Percentiles rank a stretch among this genome's conserved stretches.
These are phyloP conservation scores for Aspergillus olivimuriae DNA, from an alignment of 495 filamentous ascomycete species.

Conservation along the genomic window DNA sequence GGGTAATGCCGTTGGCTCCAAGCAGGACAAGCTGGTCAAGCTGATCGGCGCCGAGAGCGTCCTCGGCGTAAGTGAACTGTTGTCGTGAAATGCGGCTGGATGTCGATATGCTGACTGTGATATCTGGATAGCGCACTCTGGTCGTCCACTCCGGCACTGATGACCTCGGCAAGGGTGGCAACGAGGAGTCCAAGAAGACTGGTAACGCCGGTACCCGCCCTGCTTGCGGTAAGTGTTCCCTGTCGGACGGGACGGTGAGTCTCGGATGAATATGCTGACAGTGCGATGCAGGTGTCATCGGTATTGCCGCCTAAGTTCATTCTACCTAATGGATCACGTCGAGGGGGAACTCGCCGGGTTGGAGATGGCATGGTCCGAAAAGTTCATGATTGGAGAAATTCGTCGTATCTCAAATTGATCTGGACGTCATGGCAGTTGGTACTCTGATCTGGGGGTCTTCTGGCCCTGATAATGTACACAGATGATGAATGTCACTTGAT, in stretches of 20 bases:
- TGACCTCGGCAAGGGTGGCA: constrained; percentile 83
- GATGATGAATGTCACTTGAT: constrained; percentile 7
- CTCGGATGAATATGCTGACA: no score
- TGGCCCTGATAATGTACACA: constrained; percentile 6
- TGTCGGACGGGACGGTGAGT: no score
- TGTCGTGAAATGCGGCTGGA: no score
- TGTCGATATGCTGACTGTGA: constrained; percentile 3
- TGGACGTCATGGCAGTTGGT: background rate
- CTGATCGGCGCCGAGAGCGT: constrained; percentile 93
- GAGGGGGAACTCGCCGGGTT: constrained; percentile 7
- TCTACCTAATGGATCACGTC: constrained; percentile 11
- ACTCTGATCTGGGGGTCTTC: background rate
- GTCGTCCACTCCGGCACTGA: constrained; percentile 93
- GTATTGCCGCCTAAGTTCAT: constrained; percentile 58
- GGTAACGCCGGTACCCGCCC: constrained; percentile 90
- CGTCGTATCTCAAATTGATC: background rate
- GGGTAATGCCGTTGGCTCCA: constrained; percentile 74
- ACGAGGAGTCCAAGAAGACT: constrained; percentile 94
- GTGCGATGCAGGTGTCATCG: constrained; percentile 83
- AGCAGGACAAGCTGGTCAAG: constrained; percentile 77
- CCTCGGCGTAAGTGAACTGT: constrained; percentile 65
- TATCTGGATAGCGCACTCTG: constrained; percentile 73
- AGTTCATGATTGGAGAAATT: background rate
- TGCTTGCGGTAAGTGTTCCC: constrained; percentile 86
- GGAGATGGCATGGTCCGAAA: constrained; percentile 8